Evolutionary conservation across 345 rosid genomes (phyloP), one percentile per base, ranked within the genome.

Genomic region (Arabidopsis arenosa): DNA sequence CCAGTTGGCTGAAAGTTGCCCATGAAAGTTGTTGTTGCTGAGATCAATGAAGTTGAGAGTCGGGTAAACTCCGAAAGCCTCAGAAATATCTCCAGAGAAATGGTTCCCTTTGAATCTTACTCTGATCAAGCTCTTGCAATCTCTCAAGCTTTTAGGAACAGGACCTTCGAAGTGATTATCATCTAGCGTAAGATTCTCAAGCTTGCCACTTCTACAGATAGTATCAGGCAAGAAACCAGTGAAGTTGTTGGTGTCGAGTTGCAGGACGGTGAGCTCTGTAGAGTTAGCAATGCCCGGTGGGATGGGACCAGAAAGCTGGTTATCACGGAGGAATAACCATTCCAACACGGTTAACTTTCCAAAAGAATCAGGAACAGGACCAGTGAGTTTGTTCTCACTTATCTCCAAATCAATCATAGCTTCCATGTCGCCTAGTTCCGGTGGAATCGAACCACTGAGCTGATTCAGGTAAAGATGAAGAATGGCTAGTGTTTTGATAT

Each of bases 61-160:
- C 0, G 88, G 84, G 51, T 80, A 79, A 43, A 58, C 61, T 58
- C 84, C 86, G 0, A 83, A 83, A 53, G 74, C 54, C 45, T 78
- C 72, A 6, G 80, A 66, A 71, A 82, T 17, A 56, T 83, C 86
- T 60, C 83, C 86, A 6, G 76, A 64, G 15, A 81, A 73, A 14
- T n/a, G 67, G 45, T 83, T 83, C 40, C 69, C 63, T 17, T 68
- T 77, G 53, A 83, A 78, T 61, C 80, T 63, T 58, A 74, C 83
- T 82, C 87, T 80, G 57, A 32, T 69, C 74, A 82, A 75, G 35
- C 74, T 74, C 59, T 69, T 80, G 76, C 85, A 80, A 49, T 80
- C 76, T 75, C 66, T 66, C 65, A 79, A 80, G 67, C 80, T 76
- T 12, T 68, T 61, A 10, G 86, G 86, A 55, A 85, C 72, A 8